Conservation (phyloP, 1,284 basidiomycete genomes). For the Vanrija sp. region DNA sequence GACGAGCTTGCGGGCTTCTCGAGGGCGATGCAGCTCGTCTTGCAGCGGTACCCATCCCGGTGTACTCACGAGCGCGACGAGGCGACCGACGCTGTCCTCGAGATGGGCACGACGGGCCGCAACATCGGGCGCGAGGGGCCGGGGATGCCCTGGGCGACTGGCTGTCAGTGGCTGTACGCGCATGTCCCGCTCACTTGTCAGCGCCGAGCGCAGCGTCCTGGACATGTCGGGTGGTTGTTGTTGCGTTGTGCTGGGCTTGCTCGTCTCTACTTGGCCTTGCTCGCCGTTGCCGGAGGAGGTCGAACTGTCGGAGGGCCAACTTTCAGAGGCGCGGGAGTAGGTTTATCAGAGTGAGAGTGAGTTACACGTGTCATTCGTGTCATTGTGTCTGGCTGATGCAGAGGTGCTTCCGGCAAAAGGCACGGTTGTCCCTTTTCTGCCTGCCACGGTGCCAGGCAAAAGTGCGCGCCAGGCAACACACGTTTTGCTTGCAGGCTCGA, state of each 20-base stretch:
- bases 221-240: constrained; percentile 12
- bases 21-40: no score
- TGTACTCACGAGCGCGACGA: constrained; percentile 3
- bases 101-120: constrained; percentile 1
- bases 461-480: no score
- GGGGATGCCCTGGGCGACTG: constrained; percentile 15
- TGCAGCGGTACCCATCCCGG: no score
- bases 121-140: constrained; percentile 14
- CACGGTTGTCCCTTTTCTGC: no score
- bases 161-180: background rate
- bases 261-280: no score
- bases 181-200: background rate
- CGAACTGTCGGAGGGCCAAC: background rate
- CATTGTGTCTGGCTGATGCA: no score
- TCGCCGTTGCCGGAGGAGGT: background rate
- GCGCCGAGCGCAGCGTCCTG: constrained; percentile 19
- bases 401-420: no score
- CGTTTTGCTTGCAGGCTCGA: no score
- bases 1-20: no score
- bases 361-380: no score
- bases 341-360: background rate
- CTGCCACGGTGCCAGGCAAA: no score
- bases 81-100: background rate
- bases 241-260: background rate
- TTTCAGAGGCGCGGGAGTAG: background rate